Evolutionary conservation across 2,329 filamentous ascomycete genomes (phyloP).

Genomic region (Tolypocladium guangdongense): DNA sequence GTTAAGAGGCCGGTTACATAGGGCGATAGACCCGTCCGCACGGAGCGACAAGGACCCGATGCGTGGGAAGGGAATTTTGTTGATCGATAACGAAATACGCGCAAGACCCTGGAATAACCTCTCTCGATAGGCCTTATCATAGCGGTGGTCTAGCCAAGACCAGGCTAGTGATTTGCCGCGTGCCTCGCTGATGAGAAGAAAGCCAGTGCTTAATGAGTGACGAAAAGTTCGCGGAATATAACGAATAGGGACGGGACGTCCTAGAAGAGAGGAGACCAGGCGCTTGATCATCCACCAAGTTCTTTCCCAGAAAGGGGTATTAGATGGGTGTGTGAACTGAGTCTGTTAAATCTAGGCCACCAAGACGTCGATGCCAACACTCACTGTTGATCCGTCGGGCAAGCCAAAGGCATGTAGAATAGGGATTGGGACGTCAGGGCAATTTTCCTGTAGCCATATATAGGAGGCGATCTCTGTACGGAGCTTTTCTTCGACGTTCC

Average conservation of each 20-base stretch:
- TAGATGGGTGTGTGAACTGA: neutral
- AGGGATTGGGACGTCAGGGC: conserved; percentile 13
- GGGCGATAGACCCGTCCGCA: conserved; percentile 12
- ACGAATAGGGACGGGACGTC: neutral
- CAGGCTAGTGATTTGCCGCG: conserved; percentile 1
- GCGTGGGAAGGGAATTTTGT: conserved; percentile 13
- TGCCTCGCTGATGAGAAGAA: neutral
- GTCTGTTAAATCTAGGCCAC: neutral
- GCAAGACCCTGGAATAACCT: conserved; percentile 14
- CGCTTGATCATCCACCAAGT: neutral
- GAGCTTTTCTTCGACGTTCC: conserved; percentile 13
- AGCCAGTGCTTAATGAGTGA: neutral
- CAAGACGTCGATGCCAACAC: neutral
- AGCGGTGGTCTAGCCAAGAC: conserved; percentile 2
- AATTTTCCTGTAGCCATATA: conserved; percentile 15
- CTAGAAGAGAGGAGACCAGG: neutral
- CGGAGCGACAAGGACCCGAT: conserved; percentile 22
- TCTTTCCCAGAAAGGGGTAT: neutral
- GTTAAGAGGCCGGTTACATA: conserved; percentile 22
- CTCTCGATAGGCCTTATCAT: conserved; percentile 7
- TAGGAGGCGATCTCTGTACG: conserved; percentile 17
- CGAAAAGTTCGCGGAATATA: neutral
- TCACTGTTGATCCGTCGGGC: conserved; percentile 6
- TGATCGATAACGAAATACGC: conserved; percentile 13
- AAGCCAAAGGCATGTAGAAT: conserved; percentile 16